A percentile compares a stretch with the other conserved stretches of the same genome.
Conservation (phyloP, 2,329 filamentous ascomycete species). For the Dothiorella sarmentorum region DNA sequence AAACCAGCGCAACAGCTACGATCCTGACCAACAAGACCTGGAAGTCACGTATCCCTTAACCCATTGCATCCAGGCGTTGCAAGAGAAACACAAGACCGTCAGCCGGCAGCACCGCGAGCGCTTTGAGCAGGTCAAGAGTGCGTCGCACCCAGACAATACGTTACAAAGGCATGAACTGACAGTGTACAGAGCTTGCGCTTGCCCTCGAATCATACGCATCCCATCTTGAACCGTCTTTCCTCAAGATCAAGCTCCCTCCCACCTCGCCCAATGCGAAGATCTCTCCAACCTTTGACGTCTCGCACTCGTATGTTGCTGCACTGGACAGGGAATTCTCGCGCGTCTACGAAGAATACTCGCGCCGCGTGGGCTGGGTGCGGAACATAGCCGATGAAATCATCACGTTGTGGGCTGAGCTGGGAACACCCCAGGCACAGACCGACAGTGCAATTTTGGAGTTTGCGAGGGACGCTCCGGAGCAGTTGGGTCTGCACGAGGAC, state of each 20-base stretch:
- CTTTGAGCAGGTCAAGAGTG: slow-evolving; percentile 93
- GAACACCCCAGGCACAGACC: slow-evolving; percentile 88
- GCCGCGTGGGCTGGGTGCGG: slow-evolving; percentile 73
- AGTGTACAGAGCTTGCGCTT: slow-evolving; percentile 72
- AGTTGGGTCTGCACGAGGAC: slow-evolving; percentile 85
- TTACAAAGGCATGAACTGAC: slow-evolving; percentile 20
- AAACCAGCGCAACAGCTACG: slow-evolving; percentile 61
- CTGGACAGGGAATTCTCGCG: slow-evolving; percentile 89
- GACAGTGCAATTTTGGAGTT: slow-evolving; percentile 83
- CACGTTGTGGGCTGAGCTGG: slow-evolving; percentile 91
- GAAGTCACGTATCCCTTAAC: slow-evolving; percentile 79
- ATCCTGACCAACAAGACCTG: slow-evolving; percentile 65
- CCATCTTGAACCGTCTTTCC: slow-evolving; percentile 85
- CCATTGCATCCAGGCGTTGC: slow-evolving; percentile 73
- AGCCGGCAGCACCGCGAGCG: slow-evolving; percentile 82
- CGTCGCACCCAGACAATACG: slow-evolving; percentile 30
- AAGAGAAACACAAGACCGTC: slow-evolving; percentile 80
- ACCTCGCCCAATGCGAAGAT: slow-evolving; percentile 72
- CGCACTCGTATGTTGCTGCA: slow-evolving; percentile 77
- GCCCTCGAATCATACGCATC: slow-evolving; percentile 95
- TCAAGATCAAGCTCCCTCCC: slow-evolving; percentile 80
- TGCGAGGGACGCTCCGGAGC: slow-evolving; percentile 87
- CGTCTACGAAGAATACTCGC: slow-evolving; percentile 94
- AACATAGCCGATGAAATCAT: slow-evolving; percentile 79
- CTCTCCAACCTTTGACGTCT: slow-evolving; percentile 86